Conservation (phyloP, 2,329 filamentous ascomycete genomes). For the Colletotrichum lini region DNA sequence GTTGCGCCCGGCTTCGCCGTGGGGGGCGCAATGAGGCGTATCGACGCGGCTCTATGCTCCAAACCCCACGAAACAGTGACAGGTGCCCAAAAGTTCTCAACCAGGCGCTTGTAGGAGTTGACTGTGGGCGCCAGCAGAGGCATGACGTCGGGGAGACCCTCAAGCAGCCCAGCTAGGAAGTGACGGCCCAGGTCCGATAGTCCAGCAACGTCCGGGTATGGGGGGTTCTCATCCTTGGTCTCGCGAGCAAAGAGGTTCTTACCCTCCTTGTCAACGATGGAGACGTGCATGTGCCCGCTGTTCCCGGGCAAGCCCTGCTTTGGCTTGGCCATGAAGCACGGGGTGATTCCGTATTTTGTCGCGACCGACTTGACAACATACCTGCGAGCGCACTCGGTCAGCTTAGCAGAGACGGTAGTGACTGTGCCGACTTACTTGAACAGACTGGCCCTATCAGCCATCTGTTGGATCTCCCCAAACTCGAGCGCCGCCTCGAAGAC, state of each 20-base stretch:
- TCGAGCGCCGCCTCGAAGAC: conserved; percentile 97
- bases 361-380: conserved; percentile 92
- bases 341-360: conserved; percentile 89
- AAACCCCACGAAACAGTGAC: conserved; percentile 98
- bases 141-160: conserved; percentile 95
- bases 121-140: conserved; percentile 93
- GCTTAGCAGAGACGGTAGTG: background rate
- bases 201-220: conserved; percentile 81
- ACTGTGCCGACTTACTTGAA: conserved; percentile 78
- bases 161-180: conserved; percentile 91
- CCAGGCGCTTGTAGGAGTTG: conserved; percentile 97
- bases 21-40: conserved; percentile 90
- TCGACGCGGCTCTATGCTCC: conserved; percentile 93
- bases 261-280: conserved; percentile 83
- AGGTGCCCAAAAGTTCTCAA: conserved; percentile 99
- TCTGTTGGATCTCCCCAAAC: conserved; percentile 87
- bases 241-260: conserved; percentile 85
- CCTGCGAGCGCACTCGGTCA: conserved; percentile 52
- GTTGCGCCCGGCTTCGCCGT: conserved; percentile 88
- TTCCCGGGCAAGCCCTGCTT: conserved; percentile 92
- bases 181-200: conserved; percentile 92
- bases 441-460: conserved; percentile 91
- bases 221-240: conserved; percentile 77
- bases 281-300: conserved; percentile 96
- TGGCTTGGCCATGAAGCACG: conserved; percentile 99